Evolutionary conservation across 1,139 yeast species (phyloP), one percentile per base, ranked within the genome.

Genomic region (Blastobotrys proliferans): DNA sequence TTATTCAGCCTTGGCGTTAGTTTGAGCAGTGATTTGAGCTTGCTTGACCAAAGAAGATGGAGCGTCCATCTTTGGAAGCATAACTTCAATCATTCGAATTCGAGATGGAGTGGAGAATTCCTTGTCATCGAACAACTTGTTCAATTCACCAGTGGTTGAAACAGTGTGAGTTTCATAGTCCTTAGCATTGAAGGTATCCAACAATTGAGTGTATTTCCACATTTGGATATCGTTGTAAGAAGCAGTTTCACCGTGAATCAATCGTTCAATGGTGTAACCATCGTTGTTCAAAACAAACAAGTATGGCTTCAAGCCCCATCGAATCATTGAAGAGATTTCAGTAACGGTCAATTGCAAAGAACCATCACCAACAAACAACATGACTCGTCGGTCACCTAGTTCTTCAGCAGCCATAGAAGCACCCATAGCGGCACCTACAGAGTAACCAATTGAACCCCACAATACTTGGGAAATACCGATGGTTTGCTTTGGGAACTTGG

Each of bases 381-480:
- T 74, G 48, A 83, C 94, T 71, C 95, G 77, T 64, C 77, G 80
- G 41, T 81, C 79, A 60, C 81, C 81, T 41, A 81, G 58, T 64
- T 86, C 95, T 58, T 78, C 79, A 49, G 88, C 84, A 19, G 94
- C 95, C 72, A 83, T 76, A 27, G 82, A 81, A 24, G 95, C 95
- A 66, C 95, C 95, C 49, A 81, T 68, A 28, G 86, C 75, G 41
- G 94, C 84, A 60, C 95, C 95, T 37, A 84, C 86, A 25, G 95
- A 79, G 72, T 72, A 86, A 58, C 95, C 95, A 64, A 86, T 84
- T 37, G 94, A 83, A 47, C 95, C 95, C 90, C 94, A 86, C 60
- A 86, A 72, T 37, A 85, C 94, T 69, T 86, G 95, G 42, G 94
- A 83, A 52, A 86, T 85, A 59, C 94, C 94, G 52, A 76, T 67